Base-by-base conservation (phyloP, 73 alveolate species). In the Paramecium octaurelia region DNA sequence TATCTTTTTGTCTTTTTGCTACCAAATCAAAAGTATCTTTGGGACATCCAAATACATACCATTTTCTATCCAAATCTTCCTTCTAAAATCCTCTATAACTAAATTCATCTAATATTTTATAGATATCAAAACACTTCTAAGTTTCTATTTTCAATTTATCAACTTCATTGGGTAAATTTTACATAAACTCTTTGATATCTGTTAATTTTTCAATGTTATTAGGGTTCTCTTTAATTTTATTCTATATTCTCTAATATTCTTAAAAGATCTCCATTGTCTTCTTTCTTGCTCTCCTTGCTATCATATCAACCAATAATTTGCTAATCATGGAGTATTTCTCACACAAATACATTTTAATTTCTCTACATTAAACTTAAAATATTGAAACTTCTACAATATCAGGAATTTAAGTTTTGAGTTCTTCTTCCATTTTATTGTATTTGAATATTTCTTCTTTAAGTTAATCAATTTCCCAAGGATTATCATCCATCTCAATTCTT, bases 21-120 rank as follows among this genome's bases (percentile, higher is more conserved):
- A 97, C 97, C 46, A 96, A 86, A 48, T 96, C 98, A 58, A 95
- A 92, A 35, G 98, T 97, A 85, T 96, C 97, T 84, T 97, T 96
- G 27, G 99, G 99, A 12, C 98, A 98, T 70, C 99, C 99, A 95
- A 95, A 98, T 92, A 98, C 94, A 86, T 93, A 95, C 99, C 99
- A 98, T 94, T 98, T 98, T 88, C 97, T 96, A 88, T 98, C 99
- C 50, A 97, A 91, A 94, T 98, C 99, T 46, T 95, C 96, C 58
- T 92, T 93, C 36, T 98, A 95, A 91, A 98, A 98, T 91, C 96
- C 92, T 83, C 99, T 98, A 73, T 93, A 98, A 93, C 97, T 96
- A 95, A 97, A 98, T 88, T 97, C 99, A 83, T 98, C 99, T 42
- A 98, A 97, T 29, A 97, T 95, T 68, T 96, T 94, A 94, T 97